Percentiles rank a stretch among this genome's conserved stretches.
These are phyloP conservation scores for Posidonia australis DNA, from an alignment of 106 monocot genomes.

Conservation along the genomic window DNA sequence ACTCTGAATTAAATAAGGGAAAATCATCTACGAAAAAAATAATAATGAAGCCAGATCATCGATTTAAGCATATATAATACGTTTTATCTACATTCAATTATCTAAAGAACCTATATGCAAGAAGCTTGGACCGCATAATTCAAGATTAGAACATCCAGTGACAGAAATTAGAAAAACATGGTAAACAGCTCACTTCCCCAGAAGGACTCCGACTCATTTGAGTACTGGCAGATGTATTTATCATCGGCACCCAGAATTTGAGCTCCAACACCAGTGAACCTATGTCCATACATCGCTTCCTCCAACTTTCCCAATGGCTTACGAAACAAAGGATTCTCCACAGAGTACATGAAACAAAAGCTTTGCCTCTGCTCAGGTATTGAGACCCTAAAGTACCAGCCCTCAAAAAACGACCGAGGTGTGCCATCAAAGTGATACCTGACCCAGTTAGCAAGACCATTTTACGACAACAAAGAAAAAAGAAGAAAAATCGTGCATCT, in stretches of 20 bases:
- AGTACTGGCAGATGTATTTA: slow-evolving; percentile 85
- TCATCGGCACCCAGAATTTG: slow-evolving; percentile 95
- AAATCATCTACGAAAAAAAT: too few species aligned
- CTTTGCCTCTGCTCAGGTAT: slow-evolving; percentile 67
- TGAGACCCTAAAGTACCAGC: slow-evolving; percentile 96
- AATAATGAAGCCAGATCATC: too few species aligned
- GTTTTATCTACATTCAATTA: too few species aligned
- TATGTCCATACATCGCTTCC: slow-evolving; percentile 32
- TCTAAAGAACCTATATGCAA: too few species aligned
- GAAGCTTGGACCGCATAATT: too few species aligned
- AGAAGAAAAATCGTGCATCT: too few species aligned
- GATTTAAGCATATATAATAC: too few species aligned
- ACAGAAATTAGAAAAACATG: neutral
- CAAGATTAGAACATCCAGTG: too few species aligned
- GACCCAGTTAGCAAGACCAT: neutral
- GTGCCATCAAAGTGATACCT: slow-evolving; percentile 96
- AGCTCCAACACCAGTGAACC: slow-evolving; percentile 85
- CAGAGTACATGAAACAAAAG: slow-evolving; percentile 98
- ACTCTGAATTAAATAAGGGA: too few species aligned
- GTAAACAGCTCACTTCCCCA: slow-evolving; percentile 69
- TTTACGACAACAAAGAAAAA: neutral
- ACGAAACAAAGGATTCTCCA: slow-evolving; percentile 77
- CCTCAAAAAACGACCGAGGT: slow-evolving; percentile 65
- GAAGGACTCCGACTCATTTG: slow-evolving; percentile 56
- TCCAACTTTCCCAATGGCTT: slow-evolving; percentile 59